Evolutionary conservation across 192 early-diverging fungal species (phyloP), one percentile per base, ranked within the genome.

Genomic region (Geosiphon pyriformis): DNA sequence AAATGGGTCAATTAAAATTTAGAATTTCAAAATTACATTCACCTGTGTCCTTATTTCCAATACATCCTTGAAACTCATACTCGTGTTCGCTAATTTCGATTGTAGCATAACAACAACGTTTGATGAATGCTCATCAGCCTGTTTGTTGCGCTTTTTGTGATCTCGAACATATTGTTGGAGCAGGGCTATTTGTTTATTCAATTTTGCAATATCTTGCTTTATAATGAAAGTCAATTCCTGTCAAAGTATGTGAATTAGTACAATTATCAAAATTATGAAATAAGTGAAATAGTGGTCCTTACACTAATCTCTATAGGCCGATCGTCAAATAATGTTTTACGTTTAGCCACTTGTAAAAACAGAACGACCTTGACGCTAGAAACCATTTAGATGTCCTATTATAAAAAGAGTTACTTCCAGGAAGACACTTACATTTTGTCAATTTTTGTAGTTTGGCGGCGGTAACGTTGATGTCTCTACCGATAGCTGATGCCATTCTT

Each of bases 241-340:
- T 64, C 23, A 47, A 53, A 67, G 11, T 34, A 61, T 23, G 49
- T 50, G 0, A 30, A 72, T 33, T n/a, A 2, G 18, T 2, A 37
- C 46, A 25, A 37, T 56, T 29, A 20, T 65, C 15, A 4, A 18
- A 64, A n/a, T 26, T 15, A 42, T 10, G 7, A 42, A 10, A 42
- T 3, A 1, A 55, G 49, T 30, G 69, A 50, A 32, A 50, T 2
- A 65, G 3, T 68, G 59, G 4, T 4, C 33, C 79, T 33, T 83
- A 87, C 85, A 64, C 91, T 94, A 65, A 99, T 98, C 69, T 99
- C 96, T 7, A 87, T 83, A 11, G 96, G 93, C 71, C 87, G 87
- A 79, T 99, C 98, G 75, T 99, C 96, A 68, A 99, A 98, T 63
- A 99, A 76, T 2, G 96, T 92, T 74, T 94, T 94, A 56, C 92